These are phyloP conservation scores for Botryotinia globosa DNA, from an alignment of 2,329 filamentous ascomycete species.

Conservation along the genomic window DNA sequence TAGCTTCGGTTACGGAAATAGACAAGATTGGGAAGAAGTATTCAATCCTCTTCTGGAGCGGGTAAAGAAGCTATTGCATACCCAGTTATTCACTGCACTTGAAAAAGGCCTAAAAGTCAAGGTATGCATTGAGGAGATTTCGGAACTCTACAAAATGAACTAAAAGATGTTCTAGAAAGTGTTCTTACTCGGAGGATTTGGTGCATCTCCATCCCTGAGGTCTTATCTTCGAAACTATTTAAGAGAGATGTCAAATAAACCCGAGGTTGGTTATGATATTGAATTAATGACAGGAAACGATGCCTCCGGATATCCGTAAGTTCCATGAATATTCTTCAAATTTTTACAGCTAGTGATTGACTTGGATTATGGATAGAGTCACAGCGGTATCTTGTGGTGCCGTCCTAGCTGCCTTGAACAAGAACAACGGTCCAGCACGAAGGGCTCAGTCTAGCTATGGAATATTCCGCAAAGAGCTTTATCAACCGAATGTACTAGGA, in stretches of 20 bases:
- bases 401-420: conserved; percentile 25
- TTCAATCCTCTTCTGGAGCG: conserved; percentile 25
- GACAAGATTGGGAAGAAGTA: conserved; percentile 25
- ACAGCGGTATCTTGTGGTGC: conserved; percentile 27
- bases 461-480: conserved; percentile 20
- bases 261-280: not conserved
- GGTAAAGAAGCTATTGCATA: conserved; percentile 17
- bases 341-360: not conserved
- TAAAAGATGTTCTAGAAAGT: conserved; percentile 25
- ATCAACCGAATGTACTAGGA: no score
- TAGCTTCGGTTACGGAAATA: not conserved
- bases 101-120: conserved; percentile 19
- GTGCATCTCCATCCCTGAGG: conserved; percentile 23
- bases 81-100: conserved; percentile 20
- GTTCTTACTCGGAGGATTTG: conserved; percentile 32
- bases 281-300: not conserved
- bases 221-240: conserved; percentile 21
- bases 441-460: conserved; percentile 24
- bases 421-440: conserved; percentile 23
- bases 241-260: not conserved
- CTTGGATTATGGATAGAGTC: conserved; percentile 11
- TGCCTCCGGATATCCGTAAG: not conserved
- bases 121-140: not conserved
- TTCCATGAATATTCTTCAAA: not conserved
- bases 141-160: not conserved